phyloP scores from a whole-genome alignment of 2,329 filamentous ascomycete genomes.

The Rhinocladiella similis region DNA sequence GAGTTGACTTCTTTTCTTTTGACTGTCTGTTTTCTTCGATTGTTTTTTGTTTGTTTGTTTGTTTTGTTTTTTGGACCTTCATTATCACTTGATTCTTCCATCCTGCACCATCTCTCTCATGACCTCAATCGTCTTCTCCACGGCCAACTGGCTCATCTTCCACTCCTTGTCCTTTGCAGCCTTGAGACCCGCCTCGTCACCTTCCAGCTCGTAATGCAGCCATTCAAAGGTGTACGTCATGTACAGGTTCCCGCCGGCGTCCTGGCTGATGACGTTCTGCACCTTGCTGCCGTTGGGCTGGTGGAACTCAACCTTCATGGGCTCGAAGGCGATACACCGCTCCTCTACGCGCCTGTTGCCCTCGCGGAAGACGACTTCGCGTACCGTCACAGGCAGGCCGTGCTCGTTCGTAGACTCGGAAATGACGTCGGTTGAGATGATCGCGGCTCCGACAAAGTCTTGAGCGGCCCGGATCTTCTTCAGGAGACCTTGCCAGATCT shows the following conservation, averaged over 20 bases:
- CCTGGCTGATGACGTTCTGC: conserved; percentile 36
- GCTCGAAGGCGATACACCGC: conserved; percentile 27
- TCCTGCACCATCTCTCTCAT: conserved; percentile 29
- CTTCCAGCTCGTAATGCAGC: conserved; percentile 34
- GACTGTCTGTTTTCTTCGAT: no score
- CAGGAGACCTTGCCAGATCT: conserved; percentile 39
- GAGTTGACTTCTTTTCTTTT: no score
- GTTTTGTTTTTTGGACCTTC: background rate
- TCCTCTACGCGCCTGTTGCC: conserved; percentile 29
- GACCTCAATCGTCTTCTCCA: conserved; percentile 29
- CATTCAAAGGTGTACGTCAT: conserved; percentile 46
- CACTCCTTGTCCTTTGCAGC: conserved; percentile 20
- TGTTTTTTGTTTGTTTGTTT: background rate
- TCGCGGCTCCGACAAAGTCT: conserved; percentile 32
- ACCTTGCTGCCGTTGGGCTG: conserved; percentile 31
- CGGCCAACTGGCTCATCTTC: conserved; percentile 24
- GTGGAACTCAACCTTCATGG: conserved; percentile 33
- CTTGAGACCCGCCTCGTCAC: conserved; percentile 13
- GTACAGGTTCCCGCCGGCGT: conserved; percentile 36
- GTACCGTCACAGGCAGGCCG: conserved; percentile 26
- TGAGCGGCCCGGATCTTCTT: conserved; percentile 32
- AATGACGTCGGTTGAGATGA: conserved; percentile 28
- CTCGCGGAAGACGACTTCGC: conserved; percentile 32
- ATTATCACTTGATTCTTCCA: conserved; percentile 24
- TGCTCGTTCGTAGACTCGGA: conserved; percentile 20